A percentile compares a stretch with the other conserved stretches of the same genome.
Evolutionary conservation across 495 filamentous ascomycete genomes (phyloP).

Genomic region (Jackrogersella minutella): DNA sequence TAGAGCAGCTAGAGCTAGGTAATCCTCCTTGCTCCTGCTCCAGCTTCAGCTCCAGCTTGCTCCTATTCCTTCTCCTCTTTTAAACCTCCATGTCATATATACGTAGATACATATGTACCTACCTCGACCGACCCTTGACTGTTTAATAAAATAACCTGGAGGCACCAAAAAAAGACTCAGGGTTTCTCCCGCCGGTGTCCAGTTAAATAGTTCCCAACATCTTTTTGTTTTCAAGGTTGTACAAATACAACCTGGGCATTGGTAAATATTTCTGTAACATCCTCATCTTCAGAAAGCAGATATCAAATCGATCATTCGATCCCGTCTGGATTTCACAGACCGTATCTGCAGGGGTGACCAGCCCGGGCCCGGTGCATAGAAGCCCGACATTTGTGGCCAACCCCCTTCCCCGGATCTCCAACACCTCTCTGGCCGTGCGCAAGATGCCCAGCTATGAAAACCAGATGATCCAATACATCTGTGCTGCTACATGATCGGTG

Average conservation of each 20-base stretch:
- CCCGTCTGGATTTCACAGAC: slow-evolving; percentile 9
- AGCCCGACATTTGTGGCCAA: slow-evolving; percentile 31
- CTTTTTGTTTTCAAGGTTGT: background rate
- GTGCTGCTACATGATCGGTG: background rate
- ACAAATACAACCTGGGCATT: background rate
- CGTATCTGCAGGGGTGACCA: slow-evolving; percentile 22
- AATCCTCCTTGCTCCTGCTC: too few relatives aligned
- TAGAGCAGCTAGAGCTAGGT: too few relatives aligned
- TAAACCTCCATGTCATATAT: slow-evolving; percentile 1
- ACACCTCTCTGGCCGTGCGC: background rate
- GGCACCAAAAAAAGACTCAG: slow-evolving; percentile 10
- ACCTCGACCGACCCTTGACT: slow-evolving; percentile 19
- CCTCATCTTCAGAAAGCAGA: slow-evolving; percentile 2
- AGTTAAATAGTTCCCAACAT: background rate
- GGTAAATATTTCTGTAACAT: slow-evolving; percentile 12
- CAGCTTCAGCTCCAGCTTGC: background rate
- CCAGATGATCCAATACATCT: background rate
- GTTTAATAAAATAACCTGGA: slow-evolving; percentile 16
- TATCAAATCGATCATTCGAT: slow-evolving; percentile 15
- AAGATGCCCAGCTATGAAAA: background rate
- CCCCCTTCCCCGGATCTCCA: slow-evolving; percentile 36
- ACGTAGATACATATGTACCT: slow-evolving; percentile 4
- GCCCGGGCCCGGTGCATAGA: slow-evolving; percentile 28
- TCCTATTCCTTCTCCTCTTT: background rate
- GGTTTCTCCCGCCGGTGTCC: slow-evolving; percentile 31